Evolutionary conservation across 2,329 filamentous ascomycete genomes (phyloP), one percentile per base, ranked within the genome.

Genomic region (Pezicula radicicola): DNA sequence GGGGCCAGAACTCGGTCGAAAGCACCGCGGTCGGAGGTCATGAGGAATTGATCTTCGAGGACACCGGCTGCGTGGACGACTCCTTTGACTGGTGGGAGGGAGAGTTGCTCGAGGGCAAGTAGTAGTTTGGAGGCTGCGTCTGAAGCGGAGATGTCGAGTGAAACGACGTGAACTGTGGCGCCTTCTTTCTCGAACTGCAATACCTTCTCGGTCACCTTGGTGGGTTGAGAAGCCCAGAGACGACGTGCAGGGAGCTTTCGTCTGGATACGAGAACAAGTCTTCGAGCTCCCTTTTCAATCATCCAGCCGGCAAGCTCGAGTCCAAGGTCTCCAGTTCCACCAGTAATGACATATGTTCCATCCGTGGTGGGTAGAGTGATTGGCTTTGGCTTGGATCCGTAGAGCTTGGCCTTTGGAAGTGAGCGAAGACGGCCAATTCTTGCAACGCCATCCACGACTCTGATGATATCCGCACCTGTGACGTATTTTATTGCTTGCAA

Each of bases 291-390:
- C n/a, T 71, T 66, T 28, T 69, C 60, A 1, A 70, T 66, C 3
- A 75, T 55, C 50, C 68, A 74, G 12, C 64, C 57, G 6, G 68
- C 65, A 0, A 68, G 60, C 41, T 68, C 67, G 4, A 75, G 63
- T 1, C 72, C 73, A 2, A 76, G 63, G 10, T 64, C 66, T 2
- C 72, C 71, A 13, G 74, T 60, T 1, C 71, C 71, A 40, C 72
- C 72, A 13, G 72, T 72, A 25, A 76, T 67, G 16, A 75, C 28
- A 51, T 76, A 76, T 0, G 72, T 74, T 2, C 72, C 71, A n/a
- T 68, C 61, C 8, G 47, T 42, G 10, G 35, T 19, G 30, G 30
- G 30, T 13, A 33, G 2, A 33, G 30, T 33, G n/a, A 45, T 16
- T 13, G 12, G 37, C 5, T 42, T n/a, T 7, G 36, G 28, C 13